A percentile compares a stretch with the other conserved stretches of the same genome.
Conservation (phyloP, 2,329 filamentous ascomycete species). For the Helotiales sp. region DNA sequence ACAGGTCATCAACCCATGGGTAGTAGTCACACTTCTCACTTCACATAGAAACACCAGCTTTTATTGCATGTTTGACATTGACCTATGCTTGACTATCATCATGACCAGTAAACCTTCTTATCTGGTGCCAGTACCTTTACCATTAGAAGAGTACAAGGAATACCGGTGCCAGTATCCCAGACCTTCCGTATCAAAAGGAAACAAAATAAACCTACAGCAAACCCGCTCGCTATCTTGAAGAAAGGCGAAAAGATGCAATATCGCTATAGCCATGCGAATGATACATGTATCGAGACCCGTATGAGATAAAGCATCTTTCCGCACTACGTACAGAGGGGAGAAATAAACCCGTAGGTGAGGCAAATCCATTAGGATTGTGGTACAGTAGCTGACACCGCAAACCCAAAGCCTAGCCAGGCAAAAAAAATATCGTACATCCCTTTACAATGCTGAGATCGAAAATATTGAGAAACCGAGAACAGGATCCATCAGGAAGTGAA, state of each 20-base stretch:
- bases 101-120: not conserved
- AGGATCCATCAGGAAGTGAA: not conserved
- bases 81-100: slow-evolving; percentile 1
- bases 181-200: not conserved
- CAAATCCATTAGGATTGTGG: slow-evolving; percentile 1
- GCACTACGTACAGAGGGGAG: not conserved
- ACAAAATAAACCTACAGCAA: not conserved
- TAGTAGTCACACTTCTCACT: not conserved
- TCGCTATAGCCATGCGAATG: slow-evolving; percentile 3
- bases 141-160: not conserved
- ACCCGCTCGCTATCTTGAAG: not conserved
- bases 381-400: not conserved
- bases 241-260: slow-evolving; percentile 8
- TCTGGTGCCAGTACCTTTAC: not conserved
- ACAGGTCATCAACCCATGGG: not conserved
- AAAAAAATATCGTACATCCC: not conserved
- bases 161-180: slow-evolving; percentile 2
- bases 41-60: not conserved
- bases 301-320: slow-evolving; percentile 1
- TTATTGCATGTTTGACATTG: slow-evolving; percentile 3
- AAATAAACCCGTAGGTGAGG: not conserved
- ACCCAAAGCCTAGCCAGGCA: not conserved
- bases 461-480: not conserved
- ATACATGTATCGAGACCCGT: slow-evolving; percentile 11
- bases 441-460: not conserved